Conservation (phyloP, 2,329 filamentous ascomycete genomes). For the Scytalidium lignicola region DNA sequence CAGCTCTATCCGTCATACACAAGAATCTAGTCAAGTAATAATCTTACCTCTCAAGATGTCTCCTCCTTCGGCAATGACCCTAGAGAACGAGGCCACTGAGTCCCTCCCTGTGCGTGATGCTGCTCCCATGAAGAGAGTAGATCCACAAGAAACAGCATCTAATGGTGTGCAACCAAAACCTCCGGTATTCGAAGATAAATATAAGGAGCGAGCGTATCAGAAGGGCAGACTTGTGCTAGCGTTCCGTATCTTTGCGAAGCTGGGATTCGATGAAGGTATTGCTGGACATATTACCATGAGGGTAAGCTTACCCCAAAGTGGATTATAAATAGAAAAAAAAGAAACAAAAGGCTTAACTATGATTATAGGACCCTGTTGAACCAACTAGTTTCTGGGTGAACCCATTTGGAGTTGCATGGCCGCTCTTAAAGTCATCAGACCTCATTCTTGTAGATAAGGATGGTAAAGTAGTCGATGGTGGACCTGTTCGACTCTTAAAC, state of each 20-base stretch:
- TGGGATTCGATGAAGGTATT: constrained; percentile 40
- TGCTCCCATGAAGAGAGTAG: neutral
- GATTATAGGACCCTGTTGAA: constrained; percentile 27
- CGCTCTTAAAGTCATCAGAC: constrained; percentile 53
- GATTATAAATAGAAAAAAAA: too few species aligned
- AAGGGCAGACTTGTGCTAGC: constrained; percentile 40
- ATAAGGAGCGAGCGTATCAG: constrained; percentile 30
- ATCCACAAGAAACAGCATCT: neutral
- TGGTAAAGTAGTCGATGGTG: constrained; percentile 60
- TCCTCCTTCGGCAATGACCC: neutral
- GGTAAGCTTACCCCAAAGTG: constrained; percentile 12
- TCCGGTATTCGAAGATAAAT: constrained; percentile 25
- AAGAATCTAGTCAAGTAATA: too few species aligned
- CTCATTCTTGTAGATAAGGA: constrained; percentile 61
- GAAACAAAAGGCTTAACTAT: neutral
- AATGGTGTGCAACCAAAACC: constrained; percentile 4
- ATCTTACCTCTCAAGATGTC: too few species aligned
- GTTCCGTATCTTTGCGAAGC: constrained; percentile 42
- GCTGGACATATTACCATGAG: constrained; percentile 41
- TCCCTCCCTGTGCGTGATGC: neutral
- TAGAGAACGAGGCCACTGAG: neutral
- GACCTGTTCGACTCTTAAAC: constrained; percentile 30
- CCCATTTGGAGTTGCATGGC: constrained; percentile 30
- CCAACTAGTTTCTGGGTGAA: constrained; percentile 29
- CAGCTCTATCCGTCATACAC: too few species aligned